These are phyloP conservation scores for Globisporangium heterothallicum DNA, from an alignment of 352 stramenopile species.

Conservation along the genomic window DNA sequence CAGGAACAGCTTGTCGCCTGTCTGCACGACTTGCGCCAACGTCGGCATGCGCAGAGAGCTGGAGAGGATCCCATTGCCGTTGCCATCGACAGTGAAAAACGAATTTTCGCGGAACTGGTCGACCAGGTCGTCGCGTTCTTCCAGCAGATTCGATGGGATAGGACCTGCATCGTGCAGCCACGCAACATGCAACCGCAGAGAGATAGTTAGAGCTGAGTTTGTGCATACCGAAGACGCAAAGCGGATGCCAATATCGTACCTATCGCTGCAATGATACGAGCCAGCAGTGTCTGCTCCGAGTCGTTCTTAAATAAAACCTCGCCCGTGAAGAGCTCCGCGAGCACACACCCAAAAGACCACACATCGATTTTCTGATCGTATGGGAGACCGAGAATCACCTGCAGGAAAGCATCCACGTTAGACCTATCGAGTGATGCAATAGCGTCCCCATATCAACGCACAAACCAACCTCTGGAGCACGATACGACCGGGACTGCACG, in stretches of 20 bases:
- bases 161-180: slow-evolving; percentile 28
- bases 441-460: slow-evolving; percentile 21
- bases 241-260: slow-evolving; percentile 23
- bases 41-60: slow-evolving; percentile 25
- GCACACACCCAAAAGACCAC: slow-evolving; percentile 86
- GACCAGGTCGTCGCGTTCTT: slow-evolving; percentile 37
- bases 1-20: slow-evolving; percentile 53
- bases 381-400: slow-evolving; percentile 94
- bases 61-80: slow-evolving; percentile 44
- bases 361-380: slow-evolving; percentile 87
- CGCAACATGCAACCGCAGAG: neutral
- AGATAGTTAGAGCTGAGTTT: neutral
- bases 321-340: slow-evolving; percentile 87
- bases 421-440: neutral
- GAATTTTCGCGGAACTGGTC: slow-evolving; percentile 55
- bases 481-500: slow-evolving; percentile 97
- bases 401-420: neutral
- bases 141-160: slow-evolving; percentile 58
- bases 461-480: slow-evolving; percentile 89
- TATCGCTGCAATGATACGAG: slow-evolving; percentile 82
- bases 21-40: slow-evolving; percentile 54
- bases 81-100: slow-evolving; percentile 43
- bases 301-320: slow-evolving; percentile 86
- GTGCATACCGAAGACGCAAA: neutral
- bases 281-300: slow-evolving; percentile 89